A percentile compares a stretch with the other conserved stretches of the same genome.
Conservation (phyloP, 306 rosid species). For the Geum urbanum region DNA sequence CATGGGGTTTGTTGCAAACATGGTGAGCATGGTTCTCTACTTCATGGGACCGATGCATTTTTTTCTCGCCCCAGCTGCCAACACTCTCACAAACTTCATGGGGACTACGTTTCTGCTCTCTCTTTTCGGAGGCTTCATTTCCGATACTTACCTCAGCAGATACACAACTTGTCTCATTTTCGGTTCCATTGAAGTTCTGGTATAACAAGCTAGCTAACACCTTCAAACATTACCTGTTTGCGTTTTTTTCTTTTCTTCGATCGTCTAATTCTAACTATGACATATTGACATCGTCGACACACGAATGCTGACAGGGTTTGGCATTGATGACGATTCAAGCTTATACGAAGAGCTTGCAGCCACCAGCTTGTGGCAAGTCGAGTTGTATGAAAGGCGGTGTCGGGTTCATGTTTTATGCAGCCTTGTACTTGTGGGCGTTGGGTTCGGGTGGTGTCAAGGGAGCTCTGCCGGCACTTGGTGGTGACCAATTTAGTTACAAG, state of each 20-base stretch:
- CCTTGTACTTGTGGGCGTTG: slow-evolving; percentile 53
- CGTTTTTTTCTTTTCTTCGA: too few relatives aligned
- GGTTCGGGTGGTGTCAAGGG: slow-evolving; percentile 80
- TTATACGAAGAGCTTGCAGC: slow-evolving; percentile 45
- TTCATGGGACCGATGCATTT: slow-evolving; percentile 57
- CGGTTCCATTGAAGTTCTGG: slow-evolving; percentile 62
- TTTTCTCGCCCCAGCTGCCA: slow-evolving; percentile 55
- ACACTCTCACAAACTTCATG: slow-evolving; percentile 77
- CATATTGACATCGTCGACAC: not conserved
- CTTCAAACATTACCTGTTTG: not conserved
- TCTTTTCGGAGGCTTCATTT: slow-evolving; percentile 72
- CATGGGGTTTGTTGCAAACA: slow-evolving; percentile 82
- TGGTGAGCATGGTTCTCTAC: slow-evolving; percentile 70
- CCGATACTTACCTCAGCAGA: slow-evolving; percentile 70
- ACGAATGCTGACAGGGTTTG: slow-evolving; percentile 37
- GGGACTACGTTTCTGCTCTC: slow-evolving; percentile 74
- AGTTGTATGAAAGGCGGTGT: slow-evolving; percentile 52
- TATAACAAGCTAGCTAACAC: slow-evolving; percentile 16
- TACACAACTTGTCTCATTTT: slow-evolving; percentile 58
- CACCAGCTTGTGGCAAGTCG: slow-evolving; percentile 37
- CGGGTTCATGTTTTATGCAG: slow-evolving; percentile 48
- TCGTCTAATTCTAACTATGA: not conserved
- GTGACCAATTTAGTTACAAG: slow-evolving; percentile 62
- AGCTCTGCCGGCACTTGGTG: slow-evolving; percentile 69
- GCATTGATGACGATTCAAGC: slow-evolving; percentile 54